A percentile compares a stretch with the other conserved stretches of the same genome.
Evolutionary conservation across 2,329 filamentous ascomycete genomes (phyloP).

Genomic region (Huntiella omanensis): DNA sequence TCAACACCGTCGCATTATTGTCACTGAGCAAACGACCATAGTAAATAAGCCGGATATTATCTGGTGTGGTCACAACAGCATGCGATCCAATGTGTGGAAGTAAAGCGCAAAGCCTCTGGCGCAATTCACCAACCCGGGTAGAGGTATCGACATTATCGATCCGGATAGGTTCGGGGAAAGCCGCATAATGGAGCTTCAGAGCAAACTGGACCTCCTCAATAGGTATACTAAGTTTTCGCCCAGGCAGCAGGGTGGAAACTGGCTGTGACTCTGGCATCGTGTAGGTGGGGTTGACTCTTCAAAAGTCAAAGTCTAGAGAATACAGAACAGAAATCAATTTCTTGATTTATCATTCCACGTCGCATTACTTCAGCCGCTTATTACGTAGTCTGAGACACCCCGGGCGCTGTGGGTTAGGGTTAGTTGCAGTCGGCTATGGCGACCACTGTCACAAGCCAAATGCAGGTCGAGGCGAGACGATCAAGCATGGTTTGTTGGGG

Average conservation of each 20-base stretch:
- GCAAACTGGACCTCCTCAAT: constrained; percentile 26
- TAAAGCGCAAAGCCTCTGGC: constrained; percentile 35
- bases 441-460: no score
- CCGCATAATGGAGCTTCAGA: constrained; percentile 40
- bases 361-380: no score
- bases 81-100: constrained; percentile 28
- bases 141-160: constrained; percentile 29
- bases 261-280: no score
- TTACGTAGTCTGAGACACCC: no score
- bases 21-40: constrained; percentile 35
- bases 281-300: no score
- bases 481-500: no score
- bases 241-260: no score
- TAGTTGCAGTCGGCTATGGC: no score
- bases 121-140: constrained; percentile 37
- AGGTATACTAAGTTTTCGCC: constrained; percentile 9
- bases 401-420: no score
- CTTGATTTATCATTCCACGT: no score
- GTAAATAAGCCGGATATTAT: constrained; percentile 41
- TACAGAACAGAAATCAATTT: not conserved
- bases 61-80: constrained; percentile 17
- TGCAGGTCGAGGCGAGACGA: no score
- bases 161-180: constrained; percentile 28
- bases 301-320: not conserved
- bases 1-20: constrained; percentile 35